phyloP scores from a whole-genome alignment of 768 basidiomycete genomes.

The Leccinum pellstonianum region DNA sequence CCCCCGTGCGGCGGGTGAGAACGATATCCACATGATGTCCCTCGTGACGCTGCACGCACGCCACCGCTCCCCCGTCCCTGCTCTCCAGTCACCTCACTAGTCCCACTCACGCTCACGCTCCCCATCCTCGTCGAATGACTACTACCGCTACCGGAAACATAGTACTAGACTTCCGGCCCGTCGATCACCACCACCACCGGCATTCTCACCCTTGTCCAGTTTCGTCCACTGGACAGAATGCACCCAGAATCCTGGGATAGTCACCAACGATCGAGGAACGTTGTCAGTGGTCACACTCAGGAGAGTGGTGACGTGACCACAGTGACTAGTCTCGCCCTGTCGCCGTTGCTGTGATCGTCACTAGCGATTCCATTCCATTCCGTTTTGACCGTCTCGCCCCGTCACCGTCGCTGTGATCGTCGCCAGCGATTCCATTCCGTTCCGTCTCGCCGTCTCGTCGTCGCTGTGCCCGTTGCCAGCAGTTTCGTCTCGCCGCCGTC shows the following conservation, averaged over 20 bases:
- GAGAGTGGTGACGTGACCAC: no score
- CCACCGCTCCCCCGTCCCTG: conserved; percentile 23
- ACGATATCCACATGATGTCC: conserved; percentile 20
- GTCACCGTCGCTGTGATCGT: no score
- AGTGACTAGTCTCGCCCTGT: no score
- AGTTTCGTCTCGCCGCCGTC: no score
- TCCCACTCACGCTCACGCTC: conserved; percentile 43
- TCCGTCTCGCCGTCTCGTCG: no score
- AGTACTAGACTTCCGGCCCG: conserved; percentile 37
- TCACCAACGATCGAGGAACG: conserved; percentile 37
- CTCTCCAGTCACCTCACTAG: conserved; percentile 19
- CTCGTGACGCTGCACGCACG: conserved; percentile 22
- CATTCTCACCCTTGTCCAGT: conserved; percentile 41
- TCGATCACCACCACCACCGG: conserved; percentile 35
- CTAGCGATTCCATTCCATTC: no score
- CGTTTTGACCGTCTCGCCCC: no score
- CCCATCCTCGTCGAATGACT: conserved; percentile 30
- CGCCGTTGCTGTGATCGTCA: no score
- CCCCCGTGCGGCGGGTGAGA: conserved; percentile 10
- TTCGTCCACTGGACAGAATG: conserved; percentile 33
- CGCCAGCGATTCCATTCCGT: no score
- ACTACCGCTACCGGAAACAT: conserved; percentile 33
- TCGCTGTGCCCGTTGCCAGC: no score
- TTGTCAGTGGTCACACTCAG: no score
- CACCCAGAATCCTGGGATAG: conserved; percentile 37